phyloP scores from a whole-genome alignment of 2,329 filamentous ascomycete genomes.

The Trichocomaceae sp. region DNA sequence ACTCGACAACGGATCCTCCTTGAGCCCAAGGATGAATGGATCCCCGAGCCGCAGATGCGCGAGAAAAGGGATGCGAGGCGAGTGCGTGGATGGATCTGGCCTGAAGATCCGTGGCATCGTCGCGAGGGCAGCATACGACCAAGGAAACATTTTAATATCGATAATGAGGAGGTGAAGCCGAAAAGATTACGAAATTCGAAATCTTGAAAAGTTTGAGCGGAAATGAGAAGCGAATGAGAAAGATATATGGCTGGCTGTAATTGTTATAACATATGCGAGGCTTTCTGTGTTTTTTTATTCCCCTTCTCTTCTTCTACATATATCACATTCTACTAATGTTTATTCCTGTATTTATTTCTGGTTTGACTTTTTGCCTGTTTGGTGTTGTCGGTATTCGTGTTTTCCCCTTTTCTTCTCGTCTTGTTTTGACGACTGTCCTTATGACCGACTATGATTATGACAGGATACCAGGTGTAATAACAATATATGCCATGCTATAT shows the following conservation, averaged over 20 bases:
- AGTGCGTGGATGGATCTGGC: slow-evolving; percentile 56
- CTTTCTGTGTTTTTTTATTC: neutral
- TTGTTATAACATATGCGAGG: neutral
- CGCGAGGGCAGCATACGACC: slow-evolving; percentile 40
- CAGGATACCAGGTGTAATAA: slow-evolving; percentile 5
- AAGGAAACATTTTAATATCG: slow-evolving; percentile 15
- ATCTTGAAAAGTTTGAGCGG: neutral
- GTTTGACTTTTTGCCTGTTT: neutral
- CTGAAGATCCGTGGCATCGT: slow-evolving; percentile 54
- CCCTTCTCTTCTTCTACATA: neutral
- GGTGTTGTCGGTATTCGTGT: slow-evolving; percentile 6
- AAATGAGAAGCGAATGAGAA: neutral
- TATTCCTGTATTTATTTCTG: neutral
- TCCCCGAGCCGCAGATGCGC: slow-evolving; percentile 53
- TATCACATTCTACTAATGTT: neutral
- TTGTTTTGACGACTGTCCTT: neutral
- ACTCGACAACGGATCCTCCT: slow-evolving; percentile 49
- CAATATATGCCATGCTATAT: slow-evolving; percentile 2
- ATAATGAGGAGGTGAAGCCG: slow-evolving; percentile 14
- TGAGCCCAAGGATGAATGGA: slow-evolving; percentile 55
- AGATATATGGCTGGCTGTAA: neutral
- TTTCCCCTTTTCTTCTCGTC: neutral
- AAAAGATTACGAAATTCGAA: slow-evolving; percentile 34
- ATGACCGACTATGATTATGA: neutral
- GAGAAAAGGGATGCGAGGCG: slow-evolving; percentile 57